Conservation (phyloP, 2,329 filamentous ascomycete genomes). For the Onygena corvina region DNA sequence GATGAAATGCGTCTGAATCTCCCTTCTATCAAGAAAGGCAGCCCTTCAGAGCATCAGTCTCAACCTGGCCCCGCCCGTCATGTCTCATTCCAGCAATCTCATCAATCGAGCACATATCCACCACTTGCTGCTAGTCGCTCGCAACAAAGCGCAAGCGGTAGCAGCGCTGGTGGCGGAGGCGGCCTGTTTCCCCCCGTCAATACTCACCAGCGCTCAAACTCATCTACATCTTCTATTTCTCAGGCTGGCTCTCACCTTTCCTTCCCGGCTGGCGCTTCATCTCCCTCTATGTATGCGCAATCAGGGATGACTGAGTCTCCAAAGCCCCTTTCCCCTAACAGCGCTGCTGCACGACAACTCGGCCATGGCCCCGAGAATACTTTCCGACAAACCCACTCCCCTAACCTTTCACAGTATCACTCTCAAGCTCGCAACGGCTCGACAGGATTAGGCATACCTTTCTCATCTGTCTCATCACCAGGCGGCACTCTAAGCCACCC, state of each 20-base stretch:
- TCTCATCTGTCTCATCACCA: conserved; percentile 5
- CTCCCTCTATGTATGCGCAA: conserved; percentile 55
- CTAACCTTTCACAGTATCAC: conserved; percentile 33
- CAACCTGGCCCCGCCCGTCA: conserved; percentile 19
- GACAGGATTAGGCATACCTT: conserved; percentile 9
- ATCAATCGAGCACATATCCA: conserved; percentile 64
- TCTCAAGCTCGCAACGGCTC: conserved; percentile 18
- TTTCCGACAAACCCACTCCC: conserved; percentile 28
- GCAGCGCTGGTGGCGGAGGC: conserved; percentile 18
- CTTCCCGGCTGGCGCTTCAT: conserved; percentile 32
- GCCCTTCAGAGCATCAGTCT: conserved; percentile 27
- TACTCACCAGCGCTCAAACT: conserved; percentile 44
- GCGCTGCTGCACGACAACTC: conserved; percentile 29
- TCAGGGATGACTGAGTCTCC: conserved; percentile 73
- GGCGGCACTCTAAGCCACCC: conserved; percentile 11
- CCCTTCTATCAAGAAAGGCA: conserved; percentile 64
- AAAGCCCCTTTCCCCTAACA: conserved; percentile 54
- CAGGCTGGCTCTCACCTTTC: conserved; percentile 27
- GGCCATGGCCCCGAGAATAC: conserved; percentile 26
- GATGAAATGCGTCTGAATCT: conserved; percentile 41
- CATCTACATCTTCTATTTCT: conserved; percentile 45
- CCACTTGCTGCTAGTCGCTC: conserved; percentile 48
- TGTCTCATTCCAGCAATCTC: conserved; percentile 43
- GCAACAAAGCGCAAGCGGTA: conserved; percentile 21
- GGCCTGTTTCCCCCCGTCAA: conserved; percentile 53